phyloP scores from a whole-genome alignment of 768 basidiomycete species.

The Boletellus sp. region DNA sequence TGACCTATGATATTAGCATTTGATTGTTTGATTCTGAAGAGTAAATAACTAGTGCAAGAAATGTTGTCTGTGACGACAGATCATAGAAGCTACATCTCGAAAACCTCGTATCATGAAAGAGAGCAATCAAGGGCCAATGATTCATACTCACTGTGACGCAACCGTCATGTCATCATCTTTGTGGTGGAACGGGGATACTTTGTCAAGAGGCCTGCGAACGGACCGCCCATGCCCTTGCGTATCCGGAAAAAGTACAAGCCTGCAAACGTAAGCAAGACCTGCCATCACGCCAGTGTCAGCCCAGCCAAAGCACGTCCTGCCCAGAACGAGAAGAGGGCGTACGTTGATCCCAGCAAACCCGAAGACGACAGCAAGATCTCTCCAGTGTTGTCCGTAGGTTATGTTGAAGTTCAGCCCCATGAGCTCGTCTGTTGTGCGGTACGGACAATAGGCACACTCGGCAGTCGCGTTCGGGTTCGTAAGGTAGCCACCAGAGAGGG shows the following conservation, averaged over 20 bases:
- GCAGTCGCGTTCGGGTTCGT: conserved; percentile 48
- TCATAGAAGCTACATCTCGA: no score
- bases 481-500: conserved; percentile 52
- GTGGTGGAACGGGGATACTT: no score
- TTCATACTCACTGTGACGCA: no score
- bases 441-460: conserved; percentile 56
- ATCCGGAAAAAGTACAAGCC: conserved; percentile 33
- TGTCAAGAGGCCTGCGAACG: not conserved
- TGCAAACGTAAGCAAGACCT: conserved; percentile 29
- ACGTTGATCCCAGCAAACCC: conserved; percentile 42
- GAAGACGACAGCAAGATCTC: conserved; percentile 9
- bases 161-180: no score
- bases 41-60: no score
- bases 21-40: no score
- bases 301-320: not conserved
- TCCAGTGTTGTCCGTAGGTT: conserved; percentile 7
- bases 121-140: no score
- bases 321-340: not conserved
- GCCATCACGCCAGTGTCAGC: not conserved
- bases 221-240: conserved; percentile 10
- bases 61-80: no score
- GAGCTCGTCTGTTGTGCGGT: conserved; percentile 47
- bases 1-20: no score
- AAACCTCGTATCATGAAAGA: no score
- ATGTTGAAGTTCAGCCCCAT: conserved; percentile 14